Percentiles rank a stretch among this genome's conserved stretches.
Conservation (phyloP, 139 green algal genomes). For the Coelastrella sp. region DNA sequence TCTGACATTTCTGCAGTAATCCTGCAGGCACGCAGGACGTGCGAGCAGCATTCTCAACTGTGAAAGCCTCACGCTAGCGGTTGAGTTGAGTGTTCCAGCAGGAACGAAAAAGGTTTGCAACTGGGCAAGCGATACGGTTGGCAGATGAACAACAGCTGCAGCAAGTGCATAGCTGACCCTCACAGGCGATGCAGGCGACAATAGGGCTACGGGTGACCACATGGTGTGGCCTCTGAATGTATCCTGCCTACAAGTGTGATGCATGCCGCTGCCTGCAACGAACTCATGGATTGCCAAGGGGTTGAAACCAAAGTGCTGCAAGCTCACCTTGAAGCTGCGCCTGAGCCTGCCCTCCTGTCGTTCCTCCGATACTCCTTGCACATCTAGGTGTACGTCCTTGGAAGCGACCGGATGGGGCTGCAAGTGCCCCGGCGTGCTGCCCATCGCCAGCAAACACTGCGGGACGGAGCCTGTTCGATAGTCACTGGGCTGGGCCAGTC, state of each 20-base stretch:
- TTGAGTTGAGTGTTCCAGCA: background rate
- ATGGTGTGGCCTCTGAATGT: background rate
- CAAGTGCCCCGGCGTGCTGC: too few relatives aligned
- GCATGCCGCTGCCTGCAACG: background rate
- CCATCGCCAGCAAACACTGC: too few relatives aligned
- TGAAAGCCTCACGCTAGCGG: background rate
- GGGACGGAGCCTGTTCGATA: too few relatives aligned
- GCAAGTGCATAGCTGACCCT: background rate
- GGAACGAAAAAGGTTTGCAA: too few relatives aligned
- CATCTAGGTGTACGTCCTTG: background rate
- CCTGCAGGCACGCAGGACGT: constrained; percentile 8
- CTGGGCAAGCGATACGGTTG: too few relatives aligned
- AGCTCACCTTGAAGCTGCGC: background rate
- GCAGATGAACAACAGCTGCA: too few relatives aligned
- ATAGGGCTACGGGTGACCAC: background rate
- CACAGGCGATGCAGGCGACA: background rate
- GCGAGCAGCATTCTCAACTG: background rate
- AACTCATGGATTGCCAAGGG: background rate
- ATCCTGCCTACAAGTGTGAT: background rate
- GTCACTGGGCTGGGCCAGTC: too few relatives aligned
- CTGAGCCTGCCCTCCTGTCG: background rate
- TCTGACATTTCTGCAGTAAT: constrained; percentile 17
- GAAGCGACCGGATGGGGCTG: background rate
- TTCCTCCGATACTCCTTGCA: background rate
- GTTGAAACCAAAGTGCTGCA: background rate